Evolutionary conservation across 768 basidiomycete species (phyloP), one percentile per base, ranked within the genome.

Genomic region (Leccinum pellstonianum): DNA sequence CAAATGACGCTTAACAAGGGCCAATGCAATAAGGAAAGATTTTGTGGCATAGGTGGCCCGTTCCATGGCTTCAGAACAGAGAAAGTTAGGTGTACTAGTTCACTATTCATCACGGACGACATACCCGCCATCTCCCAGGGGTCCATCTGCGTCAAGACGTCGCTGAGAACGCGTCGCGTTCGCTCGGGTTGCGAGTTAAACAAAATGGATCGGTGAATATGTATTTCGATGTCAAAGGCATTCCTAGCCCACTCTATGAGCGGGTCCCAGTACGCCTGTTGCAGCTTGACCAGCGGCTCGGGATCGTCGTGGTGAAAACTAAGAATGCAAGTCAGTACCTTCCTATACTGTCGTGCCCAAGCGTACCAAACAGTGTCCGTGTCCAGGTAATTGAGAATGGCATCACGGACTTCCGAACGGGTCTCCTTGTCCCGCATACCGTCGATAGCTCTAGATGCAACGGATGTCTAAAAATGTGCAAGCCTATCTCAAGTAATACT

Each of bases 301-400:
- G 94, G 93, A 62, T 86, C 79, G 51, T 91, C 83, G 69, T 91
- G 83, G 66, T 91, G 88, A 77, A 95, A 97, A 69, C 93, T 95
- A 67, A 29, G 14, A 5, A 60, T 35, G 4, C 10, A 9, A 29
- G 15, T 62, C 53, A 57, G 52, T 23, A 53, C 5, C 23, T 54
- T 59, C 21, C 55, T 48, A 47, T 55, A 21, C n/a, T 23, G 55
- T 15, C 14, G 19, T 12, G 43, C 25, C 21, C 21, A 14, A 57
- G 68, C 77, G 57, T 60, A 92, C 93, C 91, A 94, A 61, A 97
- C 83, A 1, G 97, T 94, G 72, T 99, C 97, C 2, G 96, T 98
- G 68, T 97, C 92, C 31, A 98, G 77, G 74, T 97, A 98, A 58
- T 85, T 83, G 47, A 97, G 74, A 47, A 98, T 75, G 11, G 86